phyloP scores from a whole-genome alignment of 495 filamentous ascomycete genomes.

The Chaetomidium leptoderma region DNA sequence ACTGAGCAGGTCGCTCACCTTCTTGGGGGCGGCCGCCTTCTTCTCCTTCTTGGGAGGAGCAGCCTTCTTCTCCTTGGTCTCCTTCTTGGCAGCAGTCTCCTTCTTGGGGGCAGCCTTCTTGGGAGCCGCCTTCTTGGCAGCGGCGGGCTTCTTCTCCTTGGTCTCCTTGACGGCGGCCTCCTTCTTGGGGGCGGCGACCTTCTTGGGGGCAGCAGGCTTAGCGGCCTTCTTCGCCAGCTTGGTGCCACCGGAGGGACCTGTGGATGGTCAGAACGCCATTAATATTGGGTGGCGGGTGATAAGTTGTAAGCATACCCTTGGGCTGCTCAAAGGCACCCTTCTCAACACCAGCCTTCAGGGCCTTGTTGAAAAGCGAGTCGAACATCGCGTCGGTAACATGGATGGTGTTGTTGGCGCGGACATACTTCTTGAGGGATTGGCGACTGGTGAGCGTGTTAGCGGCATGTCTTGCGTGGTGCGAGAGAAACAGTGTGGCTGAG shows the following conservation, averaged over 20 bases:
- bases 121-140: slow-evolving; percentile 44
- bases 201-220: slow-evolving; percentile 41
- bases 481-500: neutral
- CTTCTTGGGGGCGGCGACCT: slow-evolving; percentile 49
- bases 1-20: neutral
- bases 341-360: slow-evolving; percentile 82
- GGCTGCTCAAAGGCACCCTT: slow-evolving; percentile 86
- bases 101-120: slow-evolving; percentile 25
- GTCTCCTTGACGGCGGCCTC: slow-evolving; percentile 49
- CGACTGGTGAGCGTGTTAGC: slow-evolving; percentile 59
- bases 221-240: slow-evolving; percentile 76
- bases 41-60: slow-evolving; percentile 12
- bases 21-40: slow-evolving; percentile 10
- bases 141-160: slow-evolving; percentile 50
- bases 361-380: slow-evolving; percentile 89
- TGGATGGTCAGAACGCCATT: slow-evolving; percentile 21
- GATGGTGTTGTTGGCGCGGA: slow-evolving; percentile 91
- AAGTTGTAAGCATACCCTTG: slow-evolving; percentile 73
- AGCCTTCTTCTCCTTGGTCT: slow-evolving; percentile 15
- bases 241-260: slow-evolving; percentile 87
- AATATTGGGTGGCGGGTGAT: neutral
- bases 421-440: slow-evolving; percentile 96
- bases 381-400: slow-evolving; percentile 67
- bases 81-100: slow-evolving; percentile 19
- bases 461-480: slow-evolving; percentile 6